Conservation (phyloP, 1,284 basidiomycete species). For the Bondarzewia mesenterica region DNA sequence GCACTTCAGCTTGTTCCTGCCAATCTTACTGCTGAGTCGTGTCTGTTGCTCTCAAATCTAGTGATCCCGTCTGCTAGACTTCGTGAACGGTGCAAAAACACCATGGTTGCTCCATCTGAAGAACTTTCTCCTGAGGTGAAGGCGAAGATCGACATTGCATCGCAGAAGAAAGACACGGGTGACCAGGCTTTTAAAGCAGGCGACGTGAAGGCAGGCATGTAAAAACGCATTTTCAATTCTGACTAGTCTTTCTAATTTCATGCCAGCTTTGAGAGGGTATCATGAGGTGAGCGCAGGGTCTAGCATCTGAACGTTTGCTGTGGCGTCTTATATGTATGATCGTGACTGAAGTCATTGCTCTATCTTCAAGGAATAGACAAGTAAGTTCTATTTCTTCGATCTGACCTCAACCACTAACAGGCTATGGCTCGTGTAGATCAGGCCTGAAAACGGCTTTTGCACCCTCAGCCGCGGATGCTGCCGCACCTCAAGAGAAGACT, state of each 20-base stretch:
- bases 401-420: too few species aligned
- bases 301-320: neutral
- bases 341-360: conserved; percentile 40
- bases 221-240: neutral
- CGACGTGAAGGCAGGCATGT: conserved; percentile 51
- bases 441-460: conserved; percentile 6
- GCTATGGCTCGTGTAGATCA: conserved; percentile 5
- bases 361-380: conserved; percentile 68
- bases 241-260: neutral
- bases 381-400: conserved; percentile 27
- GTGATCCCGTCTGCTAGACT: too few species aligned
- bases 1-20: too few species aligned
- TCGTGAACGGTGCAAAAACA: too few species aligned
- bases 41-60: too few species aligned
- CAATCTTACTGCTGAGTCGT: too few species aligned
- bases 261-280: conserved; percentile 13
- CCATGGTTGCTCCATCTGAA: neutral
- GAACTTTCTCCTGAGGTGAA: neutral
- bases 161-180: conserved; percentile 63
- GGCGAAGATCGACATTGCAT: conserved; percentile 51
- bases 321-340: neutral
- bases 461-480: conserved; percentile 11
- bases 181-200: conserved; percentile 69
- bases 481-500: conserved; percentile 21
- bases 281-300: conserved; percentile 41